A percentile compares a stretch with the other conserved stretches of the same genome.
Conservation (phyloP, 345 rosid species). For the Bretschneidera sinensis region DNA sequence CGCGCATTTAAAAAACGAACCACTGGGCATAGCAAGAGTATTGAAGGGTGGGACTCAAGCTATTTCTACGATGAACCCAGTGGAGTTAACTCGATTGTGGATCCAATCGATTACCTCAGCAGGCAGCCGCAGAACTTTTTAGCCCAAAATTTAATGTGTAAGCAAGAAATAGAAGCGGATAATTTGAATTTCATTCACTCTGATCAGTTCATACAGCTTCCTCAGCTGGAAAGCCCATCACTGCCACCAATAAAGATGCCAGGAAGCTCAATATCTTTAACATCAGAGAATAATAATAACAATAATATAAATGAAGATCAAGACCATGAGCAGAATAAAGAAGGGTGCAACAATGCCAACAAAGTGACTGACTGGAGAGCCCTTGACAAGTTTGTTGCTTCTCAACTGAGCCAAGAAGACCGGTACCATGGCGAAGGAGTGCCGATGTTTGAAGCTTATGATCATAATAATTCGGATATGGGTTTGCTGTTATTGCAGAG, state of each 20-base stretch:
- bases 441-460: conserved; percentile 27
- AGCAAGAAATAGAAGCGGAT: conserved; percentile 68
- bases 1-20: conserved; percentile 86
- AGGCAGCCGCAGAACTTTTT: conserved; percentile 43
- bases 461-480: conserved; percentile 15
- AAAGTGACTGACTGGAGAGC: conserved; percentile 84
- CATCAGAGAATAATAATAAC: conserved; percentile 24
- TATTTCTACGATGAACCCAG: conserved; percentile 62
- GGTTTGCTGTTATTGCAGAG: conserved; percentile 42
- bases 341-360: conserved; percentile 23
- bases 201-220: conserved; percentile 69
- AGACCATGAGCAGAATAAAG: conserved; percentile 19
- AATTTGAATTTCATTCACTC: conserved; percentile 47
- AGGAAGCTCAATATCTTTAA: conserved; percentile 24
- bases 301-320: conserved; percentile 25
- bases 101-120: conserved; percentile 49
- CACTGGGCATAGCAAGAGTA: conserved; percentile 48
- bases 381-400: conserved; percentile 87
- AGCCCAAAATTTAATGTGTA: conserved; percentile 50
- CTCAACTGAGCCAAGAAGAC: conserved; percentile 86
- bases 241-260: conserved; percentile 58
- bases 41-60: conserved; percentile 62
- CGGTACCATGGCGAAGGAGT: conserved; percentile 12
- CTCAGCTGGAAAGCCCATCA: conserved; percentile 88
- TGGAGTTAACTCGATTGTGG: conserved; percentile 40